phyloP scores from a whole-genome alignment of 2,329 filamentous ascomycete genomes.

The Aureobasidium sp. region DNA sequence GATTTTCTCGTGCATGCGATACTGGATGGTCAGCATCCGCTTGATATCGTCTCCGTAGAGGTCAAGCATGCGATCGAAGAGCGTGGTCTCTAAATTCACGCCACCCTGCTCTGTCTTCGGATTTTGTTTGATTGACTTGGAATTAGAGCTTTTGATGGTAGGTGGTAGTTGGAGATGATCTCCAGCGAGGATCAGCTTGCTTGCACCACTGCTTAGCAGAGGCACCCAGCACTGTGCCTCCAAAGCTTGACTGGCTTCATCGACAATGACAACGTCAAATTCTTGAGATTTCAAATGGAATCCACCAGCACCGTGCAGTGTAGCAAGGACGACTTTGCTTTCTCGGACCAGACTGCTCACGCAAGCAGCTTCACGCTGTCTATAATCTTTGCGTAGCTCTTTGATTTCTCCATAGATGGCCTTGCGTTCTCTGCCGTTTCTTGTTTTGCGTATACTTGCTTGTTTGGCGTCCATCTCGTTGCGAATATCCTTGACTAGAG shows the following conservation, averaged over 20 bases:
- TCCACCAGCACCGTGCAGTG: slow-evolving; percentile 84
- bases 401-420: slow-evolving; percentile 80
- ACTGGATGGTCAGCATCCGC: slow-evolving; percentile 91
- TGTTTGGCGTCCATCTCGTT: slow-evolving; percentile 91
- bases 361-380: slow-evolving; percentile 74
- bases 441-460: slow-evolving; percentile 77
- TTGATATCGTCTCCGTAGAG: slow-evolving; percentile 80
- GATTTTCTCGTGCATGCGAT: slow-evolving; percentile 94
- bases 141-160: slow-evolving; percentile 72
- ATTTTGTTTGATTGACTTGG: slow-evolving; percentile 28
- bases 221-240: slow-evolving; percentile 98
- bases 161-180: slow-evolving; percentile 92
- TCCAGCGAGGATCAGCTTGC: slow-evolving; percentile 82
- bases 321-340: slow-evolving; percentile 85
- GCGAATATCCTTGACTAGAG: slow-evolving; percentile 81
- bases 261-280: slow-evolving; percentile 92
- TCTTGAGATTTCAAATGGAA: slow-evolving; percentile 68
- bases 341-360: slow-evolving; percentile 64
- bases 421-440: slow-evolving; percentile 67
- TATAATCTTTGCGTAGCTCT: slow-evolving; percentile 78
- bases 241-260: slow-evolving; percentile 90
- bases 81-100: slow-evolving; percentile 64
- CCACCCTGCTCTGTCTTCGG: slow-evolving; percentile 25
- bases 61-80: slow-evolving; percentile 80
- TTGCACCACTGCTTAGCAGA: slow-evolving; percentile 58